phyloP scores from a whole-genome alignment of 2,329 filamentous ascomycete genomes.

The Apiospora aurea region DNA sequence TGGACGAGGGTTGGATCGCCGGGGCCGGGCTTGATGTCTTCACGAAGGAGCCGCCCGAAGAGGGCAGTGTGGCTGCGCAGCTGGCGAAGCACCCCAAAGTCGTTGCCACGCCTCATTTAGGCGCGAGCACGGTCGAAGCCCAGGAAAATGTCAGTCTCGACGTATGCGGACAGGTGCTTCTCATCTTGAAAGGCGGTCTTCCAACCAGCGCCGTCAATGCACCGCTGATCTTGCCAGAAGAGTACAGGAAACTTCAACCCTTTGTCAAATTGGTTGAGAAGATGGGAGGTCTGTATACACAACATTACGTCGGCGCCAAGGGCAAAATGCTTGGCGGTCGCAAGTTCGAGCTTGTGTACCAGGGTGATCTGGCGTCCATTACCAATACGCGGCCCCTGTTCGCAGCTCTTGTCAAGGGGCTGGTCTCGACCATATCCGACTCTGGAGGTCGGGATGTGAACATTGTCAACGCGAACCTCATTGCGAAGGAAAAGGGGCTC shows the following conservation, averaged over 20 bases:
- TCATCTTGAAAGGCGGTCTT: conserved; percentile 75
- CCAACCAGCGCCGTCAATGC: conserved; percentile 82
- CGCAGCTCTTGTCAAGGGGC: conserved; percentile 79
- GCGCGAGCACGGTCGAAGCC: conserved; percentile 81
- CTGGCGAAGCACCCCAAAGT: conserved; percentile 75
- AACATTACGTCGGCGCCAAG: conserved; percentile 65
- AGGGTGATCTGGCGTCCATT: conserved; percentile 74
- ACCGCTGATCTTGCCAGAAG: conserved; percentile 80
- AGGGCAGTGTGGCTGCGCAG: conserved; percentile 63
- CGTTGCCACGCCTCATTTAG: conserved; percentile 80
- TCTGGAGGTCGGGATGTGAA: conserved; percentile 74
- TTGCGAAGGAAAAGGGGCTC: conserved; percentile 80
- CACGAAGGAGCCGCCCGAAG: conserved; percentile 73
- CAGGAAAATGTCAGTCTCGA: conserved; percentile 86
- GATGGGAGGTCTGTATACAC: conserved; percentile 81
- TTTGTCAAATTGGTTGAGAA: conserved; percentile 80
- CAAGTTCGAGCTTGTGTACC: conserved; percentile 78
- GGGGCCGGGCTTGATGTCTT: conserved; percentile 84
- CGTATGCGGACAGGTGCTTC: conserved; percentile 80
- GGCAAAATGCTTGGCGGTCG: conserved; percentile 63
- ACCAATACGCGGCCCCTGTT: conserved; percentile 81
- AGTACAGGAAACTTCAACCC: conserved; percentile 79
- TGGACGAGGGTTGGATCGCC: conserved; percentile 75
- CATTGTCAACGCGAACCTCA: conserved; percentile 80
- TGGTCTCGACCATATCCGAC: conserved; percentile 73